These are phyloP conservation scores for Candida nonsorbophila DNA, from an alignment of 805 yeast species.

Conservation along the genomic window DNA sequence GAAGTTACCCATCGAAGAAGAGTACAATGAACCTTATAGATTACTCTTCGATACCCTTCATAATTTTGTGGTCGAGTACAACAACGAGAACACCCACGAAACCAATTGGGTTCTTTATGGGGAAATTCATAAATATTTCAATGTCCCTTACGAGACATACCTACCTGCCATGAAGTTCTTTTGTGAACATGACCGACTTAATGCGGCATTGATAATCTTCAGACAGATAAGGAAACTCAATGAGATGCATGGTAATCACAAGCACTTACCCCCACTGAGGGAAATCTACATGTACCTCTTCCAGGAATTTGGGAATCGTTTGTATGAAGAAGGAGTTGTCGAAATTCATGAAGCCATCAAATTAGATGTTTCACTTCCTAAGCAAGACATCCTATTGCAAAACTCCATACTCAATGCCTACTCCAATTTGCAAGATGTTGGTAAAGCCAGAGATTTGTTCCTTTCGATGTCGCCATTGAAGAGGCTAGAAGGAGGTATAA, in stretches of 20 bases:
- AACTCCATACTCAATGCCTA: conserved; percentile 65
- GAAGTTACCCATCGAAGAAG: conserved; percentile 21
- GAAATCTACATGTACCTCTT: conserved; percentile 60
- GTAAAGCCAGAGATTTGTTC: conserved; percentile 56
- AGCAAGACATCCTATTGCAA: conserved; percentile 51
- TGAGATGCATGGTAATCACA: conserved; percentile 41
- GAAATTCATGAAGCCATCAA: conserved; percentile 61
- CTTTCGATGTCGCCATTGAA: conserved; percentile 53
- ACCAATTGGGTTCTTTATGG: conserved; percentile 60
- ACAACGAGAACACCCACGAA: conserved; percentile 25
- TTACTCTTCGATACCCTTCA: conserved; percentile 24
- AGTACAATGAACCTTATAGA: conserved; percentile 19
- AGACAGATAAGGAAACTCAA: conserved; percentile 53
- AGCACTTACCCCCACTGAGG: conserved; percentile 24
- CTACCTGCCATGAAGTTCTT: conserved; percentile 55
- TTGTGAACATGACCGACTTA: conserved; percentile 48
- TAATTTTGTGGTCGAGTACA: conserved; percentile 23
- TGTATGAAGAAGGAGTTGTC: conserved; percentile 60
- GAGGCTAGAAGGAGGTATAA: conserved; percentile 40
- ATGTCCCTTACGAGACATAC: conserved; percentile 54
- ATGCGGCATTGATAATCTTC: conserved; percentile 59
- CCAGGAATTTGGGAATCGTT: conserved; percentile 51
- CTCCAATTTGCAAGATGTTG: conserved; percentile 49
- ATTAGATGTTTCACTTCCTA: conserved; percentile 49
- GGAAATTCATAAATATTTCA: conserved; percentile 49